Evolutionary conservation across 495 filamentous ascomycete genomes (phyloP).

Genomic region (Hypoxylon crocopeplum): DNA sequence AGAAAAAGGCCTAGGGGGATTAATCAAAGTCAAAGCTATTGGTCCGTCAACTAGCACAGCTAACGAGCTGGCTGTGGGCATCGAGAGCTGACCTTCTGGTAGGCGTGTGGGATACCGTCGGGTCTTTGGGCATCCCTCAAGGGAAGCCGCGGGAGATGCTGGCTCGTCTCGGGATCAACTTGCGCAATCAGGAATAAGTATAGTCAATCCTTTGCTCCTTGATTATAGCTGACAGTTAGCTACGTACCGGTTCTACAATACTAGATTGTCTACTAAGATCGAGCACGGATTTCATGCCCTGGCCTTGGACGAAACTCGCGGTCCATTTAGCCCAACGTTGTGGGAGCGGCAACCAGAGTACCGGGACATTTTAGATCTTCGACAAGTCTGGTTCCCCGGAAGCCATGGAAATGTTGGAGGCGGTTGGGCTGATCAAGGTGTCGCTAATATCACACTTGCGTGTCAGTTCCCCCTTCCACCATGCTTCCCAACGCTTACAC

Average conservation of each 20-base stretch:
- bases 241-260: constrained; percentile 65
- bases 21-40: constrained; percentile 58
- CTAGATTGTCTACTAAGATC: constrained; percentile 60
- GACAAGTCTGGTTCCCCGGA: constrained; percentile 77
- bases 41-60: constrained; percentile 25
- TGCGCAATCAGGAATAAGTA: constrained; percentile 57
- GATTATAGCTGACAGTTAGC: constrained; percentile 22
- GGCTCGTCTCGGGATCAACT: constrained; percentile 46
- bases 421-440: constrained; percentile 55
- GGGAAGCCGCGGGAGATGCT: constrained; percentile 26
- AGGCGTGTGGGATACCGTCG: constrained; percentile 68
- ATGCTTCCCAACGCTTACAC: constrained; percentile 10
- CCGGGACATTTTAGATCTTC: constrained; percentile 57
- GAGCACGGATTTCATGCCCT: constrained; percentile 77
- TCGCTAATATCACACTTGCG: constrained; percentile 70
- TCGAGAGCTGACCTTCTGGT: background rate
- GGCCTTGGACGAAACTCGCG: constrained; percentile 72
- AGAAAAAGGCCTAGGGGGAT: constrained; percentile 37
- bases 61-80: background rate
- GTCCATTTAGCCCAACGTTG: constrained; percentile 68
- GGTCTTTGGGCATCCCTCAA: constrained; percentile 60
- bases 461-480: constrained; percentile 52
- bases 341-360: constrained; percentile 57
- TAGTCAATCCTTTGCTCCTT: background rate
- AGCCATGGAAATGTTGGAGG: constrained; percentile 73